phyloP scores from a whole-genome alignment of 257 asterid species.

The Fraxinus cuspidata region DNA sequence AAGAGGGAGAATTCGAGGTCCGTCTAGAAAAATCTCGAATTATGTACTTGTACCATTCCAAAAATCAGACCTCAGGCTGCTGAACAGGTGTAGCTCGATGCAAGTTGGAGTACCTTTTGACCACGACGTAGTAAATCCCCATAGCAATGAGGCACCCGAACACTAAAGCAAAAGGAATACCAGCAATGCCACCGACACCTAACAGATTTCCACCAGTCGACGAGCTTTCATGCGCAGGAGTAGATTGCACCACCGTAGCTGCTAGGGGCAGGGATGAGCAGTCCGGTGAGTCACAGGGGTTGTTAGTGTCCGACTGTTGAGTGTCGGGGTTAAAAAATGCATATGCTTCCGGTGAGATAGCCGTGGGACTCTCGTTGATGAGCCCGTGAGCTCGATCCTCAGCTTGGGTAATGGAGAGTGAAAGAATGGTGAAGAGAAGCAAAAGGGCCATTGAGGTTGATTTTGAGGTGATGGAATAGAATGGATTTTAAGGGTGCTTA shows the following conservation, averaged over 20 bases:
- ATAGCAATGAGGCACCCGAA: constrained; percentile 34
- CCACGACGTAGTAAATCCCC: constrained; percentile 30
- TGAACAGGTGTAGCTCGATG: constrained; percentile 20
- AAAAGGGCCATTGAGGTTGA: constrained; percentile 29
- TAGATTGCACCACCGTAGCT: constrained; percentile 42
- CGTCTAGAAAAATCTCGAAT: background rate
- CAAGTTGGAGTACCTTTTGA: constrained; percentile 24
- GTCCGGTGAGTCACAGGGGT: constrained; percentile 24
- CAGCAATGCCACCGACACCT: constrained; percentile 35
- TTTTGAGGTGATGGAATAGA: background rate
- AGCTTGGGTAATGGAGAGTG: constrained; percentile 25
- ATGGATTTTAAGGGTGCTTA: constrained; percentile 5
- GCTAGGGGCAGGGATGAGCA: constrained; percentile 43
- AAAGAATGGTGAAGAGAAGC: constrained; percentile 23
- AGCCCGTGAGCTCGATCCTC: constrained; percentile 48
- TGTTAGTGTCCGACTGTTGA: constrained; percentile 16
- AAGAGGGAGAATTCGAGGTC: background rate
- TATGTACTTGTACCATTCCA: background rate
- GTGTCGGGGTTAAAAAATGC: constrained; percentile 45
- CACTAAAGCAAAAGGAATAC: constrained; percentile 28
- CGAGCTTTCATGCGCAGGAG: constrained; percentile 35
- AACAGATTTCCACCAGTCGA: constrained; percentile 13
- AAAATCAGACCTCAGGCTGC: constrained; percentile 28
- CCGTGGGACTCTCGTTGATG: constrained; percentile 34
- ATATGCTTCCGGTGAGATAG: constrained; percentile 49